Evolutionary conservation across 805 yeast genomes (phyloP), one percentile per base, ranked within the genome.

Genomic region (Candida coleopterorum): DNA sequence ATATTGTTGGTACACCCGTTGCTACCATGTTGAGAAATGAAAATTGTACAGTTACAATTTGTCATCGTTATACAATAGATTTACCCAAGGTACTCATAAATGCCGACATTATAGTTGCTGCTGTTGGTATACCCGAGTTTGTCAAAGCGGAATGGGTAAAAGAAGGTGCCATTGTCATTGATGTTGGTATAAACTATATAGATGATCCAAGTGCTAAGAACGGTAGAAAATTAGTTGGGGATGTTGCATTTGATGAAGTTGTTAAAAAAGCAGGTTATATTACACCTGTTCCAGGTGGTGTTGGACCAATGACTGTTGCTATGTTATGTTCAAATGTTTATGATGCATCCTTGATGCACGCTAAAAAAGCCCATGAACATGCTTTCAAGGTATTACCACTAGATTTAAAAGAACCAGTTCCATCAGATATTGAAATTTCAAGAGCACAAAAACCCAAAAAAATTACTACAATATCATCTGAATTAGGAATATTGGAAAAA

Each of bases 271-370:
- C 89, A 3, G 64, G 80, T 9, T 75, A 72, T 49, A 75, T 93
- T 44, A 89, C 97, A 5, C 98, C 98, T 12, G 98, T 90, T 38
- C 98, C 98, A 22, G 97, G 97, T 56, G 97, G 97, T 50, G 97
- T 90, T 44, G 98, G 98, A 27, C 98, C 98, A 46, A 90, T 90
- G 97, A 90, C 98, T 18, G 97, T 90, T 32, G 96, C 96, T 27
- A 88, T 89, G 96, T 76, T 90, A 42, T 75, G 89, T 44, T 75
- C 82, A 46, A 90, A 93, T 54, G 90, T 90, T 9, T 69, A 79
- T 40, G 72, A 75, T 46, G 86, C 96, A 35, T 95, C 97, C 15
- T 71, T 81, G 50, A 64, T 74, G 37, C 77, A 72, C 52, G 70
- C 64, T 38, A 61, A 61, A 60, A 67, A 52, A 35, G 67, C 68